Base-by-base conservation (phyloP, 345 rosid species). In the Rubroshorea leprosula region DNA sequence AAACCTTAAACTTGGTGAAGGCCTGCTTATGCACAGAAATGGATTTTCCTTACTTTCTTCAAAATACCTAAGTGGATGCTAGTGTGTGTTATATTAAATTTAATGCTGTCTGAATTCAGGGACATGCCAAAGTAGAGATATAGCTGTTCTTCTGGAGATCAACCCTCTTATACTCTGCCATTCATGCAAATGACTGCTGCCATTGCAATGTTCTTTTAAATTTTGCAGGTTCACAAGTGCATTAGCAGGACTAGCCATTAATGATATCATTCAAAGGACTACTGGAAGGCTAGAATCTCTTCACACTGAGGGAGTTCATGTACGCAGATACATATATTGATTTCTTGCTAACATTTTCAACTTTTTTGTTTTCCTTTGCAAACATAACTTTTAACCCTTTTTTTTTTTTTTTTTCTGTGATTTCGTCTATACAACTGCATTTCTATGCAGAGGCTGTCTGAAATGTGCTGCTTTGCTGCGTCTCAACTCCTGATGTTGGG, bases 221-320 rank as follows among this genome's bases (percentile, higher is more conserved):
- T 57, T 53, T 80, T 76, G 56, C 82, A 94, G 99, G 85, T 90
- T 94, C 70, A 68, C 92, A 14, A 79, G 75, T 70, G 89, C 90
- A 35, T 72, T 94, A 62, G 61, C 77, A 0, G 99, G 96, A 58
- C 63, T 65, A 62, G 67, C 75, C 43, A 68, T 74, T 31, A 77
- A 83, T 61, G 97, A 94, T 69, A 78, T 87, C 63, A 69, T 90
- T 64, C 95, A 87, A 69, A 81, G 89, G 60, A 90, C 99, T 8
- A 67, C 80, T 57, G 83, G 92, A 75, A 82, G 99, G 67, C 81
- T 87, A 26, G 99, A 93, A 68, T 75, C 90, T 47, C 86, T 89
- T 63, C 99, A 93, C 74, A 87, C 99, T 8, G 97, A 93, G 72
- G 97, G 99, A 47, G 83, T 89, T 77, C 99, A 93, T 76, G 99